Conservation (phyloP, 306 rosid genomes). For the Ziziphus jujuba region DNA sequence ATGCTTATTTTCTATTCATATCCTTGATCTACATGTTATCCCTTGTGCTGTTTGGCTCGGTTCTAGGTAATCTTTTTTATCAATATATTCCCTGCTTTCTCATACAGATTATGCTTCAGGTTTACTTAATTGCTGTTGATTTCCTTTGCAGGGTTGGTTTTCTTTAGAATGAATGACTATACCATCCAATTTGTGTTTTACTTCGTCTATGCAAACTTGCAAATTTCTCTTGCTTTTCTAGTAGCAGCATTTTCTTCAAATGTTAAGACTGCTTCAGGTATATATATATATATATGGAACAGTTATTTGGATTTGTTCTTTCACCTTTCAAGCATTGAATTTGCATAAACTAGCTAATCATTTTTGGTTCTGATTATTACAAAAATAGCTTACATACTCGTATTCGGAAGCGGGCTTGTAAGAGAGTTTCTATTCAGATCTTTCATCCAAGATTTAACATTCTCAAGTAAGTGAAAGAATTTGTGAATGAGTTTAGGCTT, state of each 20-base stretch:
- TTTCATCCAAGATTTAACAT: constrained; percentile 63
- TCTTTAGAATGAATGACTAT: constrained; percentile 80
- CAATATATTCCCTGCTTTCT: not conserved
- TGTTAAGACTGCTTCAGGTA: constrained; percentile 86
- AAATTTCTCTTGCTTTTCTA: constrained; percentile 74
- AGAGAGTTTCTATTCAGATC: constrained; percentile 63
- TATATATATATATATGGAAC: constrained; percentile 17
- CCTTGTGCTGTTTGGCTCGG: constrained; percentile 80
- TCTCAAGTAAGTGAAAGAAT: constrained; percentile 68
- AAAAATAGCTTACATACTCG: constrained; percentile 72
- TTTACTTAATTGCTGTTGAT: constrained; percentile 21
- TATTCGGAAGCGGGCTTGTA: constrained; percentile 83
- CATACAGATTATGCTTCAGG: constrained; percentile 11
- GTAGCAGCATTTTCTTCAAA: constrained; percentile 63
- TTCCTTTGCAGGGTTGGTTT: constrained; percentile 62
- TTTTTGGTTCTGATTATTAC: constrained; percentile 23
- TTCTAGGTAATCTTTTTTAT: constrained; percentile 47
- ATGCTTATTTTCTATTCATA: constrained; percentile 62
- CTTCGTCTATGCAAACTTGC: constrained; percentile 80
- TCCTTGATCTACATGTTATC: constrained; percentile 66
- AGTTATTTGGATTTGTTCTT: not conserved
- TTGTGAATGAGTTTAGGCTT: constrained; percentile 2
- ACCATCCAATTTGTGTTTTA: constrained; percentile 75
- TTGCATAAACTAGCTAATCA: not conserved
- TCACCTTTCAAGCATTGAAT: not conserved